Base-by-base conservation (phyloP, 768 basidiomycete species). In the Amanita muscaria region DNA sequence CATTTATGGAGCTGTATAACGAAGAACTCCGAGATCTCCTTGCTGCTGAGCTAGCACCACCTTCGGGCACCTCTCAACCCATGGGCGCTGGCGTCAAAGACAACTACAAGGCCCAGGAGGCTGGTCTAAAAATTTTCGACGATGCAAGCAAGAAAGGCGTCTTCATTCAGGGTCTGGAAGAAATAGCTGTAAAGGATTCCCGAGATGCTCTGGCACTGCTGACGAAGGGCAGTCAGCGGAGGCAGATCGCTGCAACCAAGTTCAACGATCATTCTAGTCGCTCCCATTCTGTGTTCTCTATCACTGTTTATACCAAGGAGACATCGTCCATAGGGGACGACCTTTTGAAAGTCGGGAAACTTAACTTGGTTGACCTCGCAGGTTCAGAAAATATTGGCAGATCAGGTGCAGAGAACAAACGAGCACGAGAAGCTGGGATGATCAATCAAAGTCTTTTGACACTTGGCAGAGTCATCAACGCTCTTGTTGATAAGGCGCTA, bases 221-320 rank as follows among this genome's bases (percentile, higher is more conserved):
- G 23, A 80, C 79, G 15, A 92, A 90, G 60, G 96, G 96, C 36
- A 91, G 87, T 48, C 76, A 89, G 48, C 77, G 92, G 29, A 71
- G 96, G 42, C 92, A 98, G 64, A 88, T 89, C 35, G 96, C 93
- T 0, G 81, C 89, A 7, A 98, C 96, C 16, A 93, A 92, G 60
- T 94, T 98, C 73, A 99, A 99, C 59, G 91, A 97, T 57, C 88
- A 91, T 53, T 94, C 90, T 4, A 88, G 92, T 64, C 91, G 96
- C 11, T 98, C 96, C 0, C 96, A 99, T 59, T 96, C 93, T 1
- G 84, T 99, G 12, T 97, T 99, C 62, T 88, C 90, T n/a, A 79
- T 99, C 54, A 91, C 89, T 0, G 85, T 99, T 0, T 90, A 96
- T 56, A 78, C 80, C 51, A 97, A 93, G 55, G 92, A 96, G 59